phyloP scores from a whole-genome alignment of 768 basidiomycete species.

The Trametes meyenii region DNA sequence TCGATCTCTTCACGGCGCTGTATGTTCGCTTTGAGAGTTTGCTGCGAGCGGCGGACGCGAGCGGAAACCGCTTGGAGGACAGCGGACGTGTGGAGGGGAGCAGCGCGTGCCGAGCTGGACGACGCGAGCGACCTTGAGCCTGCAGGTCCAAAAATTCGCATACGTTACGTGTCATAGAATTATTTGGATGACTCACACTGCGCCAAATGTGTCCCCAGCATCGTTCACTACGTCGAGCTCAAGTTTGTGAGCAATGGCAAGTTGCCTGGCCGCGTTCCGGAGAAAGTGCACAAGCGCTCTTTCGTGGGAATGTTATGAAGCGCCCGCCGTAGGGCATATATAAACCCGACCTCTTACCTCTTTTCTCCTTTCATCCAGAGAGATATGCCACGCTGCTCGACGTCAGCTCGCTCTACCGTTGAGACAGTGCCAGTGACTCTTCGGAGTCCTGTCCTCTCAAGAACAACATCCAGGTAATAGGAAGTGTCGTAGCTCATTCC shows the following conservation, averaged over 20 bases:
- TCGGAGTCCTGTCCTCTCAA: slow-evolving; percentile 57
- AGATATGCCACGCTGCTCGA: slow-evolving; percentile 70
- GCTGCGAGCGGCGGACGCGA: slow-evolving; percentile 40
- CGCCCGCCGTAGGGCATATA: slow-evolving; percentile 22
- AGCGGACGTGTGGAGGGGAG: slow-evolving; percentile 52
- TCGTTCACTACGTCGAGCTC: slow-evolving; percentile 20
- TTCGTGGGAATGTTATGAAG: neutral
- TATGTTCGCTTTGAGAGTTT: slow-evolving; percentile 46
- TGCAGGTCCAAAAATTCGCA: slow-evolving; percentile 14
- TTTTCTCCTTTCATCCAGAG: slow-evolving; percentile 38
- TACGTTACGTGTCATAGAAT: neutral
- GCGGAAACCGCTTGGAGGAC: slow-evolving; percentile 35
- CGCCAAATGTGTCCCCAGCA: slow-evolving; percentile 29
- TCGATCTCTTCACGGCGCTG: slow-evolving; percentile 48
- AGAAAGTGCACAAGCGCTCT: neutral
- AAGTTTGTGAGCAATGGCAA: slow-evolving; percentile 10
- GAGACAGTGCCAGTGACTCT: slow-evolving; percentile 68
- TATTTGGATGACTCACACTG: slow-evolving; percentile 30
- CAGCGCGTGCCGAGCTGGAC: slow-evolving; percentile 37
- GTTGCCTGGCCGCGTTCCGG: slow-evolving; percentile 1
- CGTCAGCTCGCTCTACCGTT: slow-evolving; percentile 51
- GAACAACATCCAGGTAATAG: slow-evolving; percentile 54
- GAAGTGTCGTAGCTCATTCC: slow-evolving; percentile 63
- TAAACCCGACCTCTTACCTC: slow-evolving; percentile 26
- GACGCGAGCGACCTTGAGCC: slow-evolving; percentile 46